Percentiles rank a stretch among this genome's conserved stretches.
Evolutionary conservation across 192 early-diverging fungal genomes (phyloP).

Genomic region (Gaertneriomyces sp.): DNA sequence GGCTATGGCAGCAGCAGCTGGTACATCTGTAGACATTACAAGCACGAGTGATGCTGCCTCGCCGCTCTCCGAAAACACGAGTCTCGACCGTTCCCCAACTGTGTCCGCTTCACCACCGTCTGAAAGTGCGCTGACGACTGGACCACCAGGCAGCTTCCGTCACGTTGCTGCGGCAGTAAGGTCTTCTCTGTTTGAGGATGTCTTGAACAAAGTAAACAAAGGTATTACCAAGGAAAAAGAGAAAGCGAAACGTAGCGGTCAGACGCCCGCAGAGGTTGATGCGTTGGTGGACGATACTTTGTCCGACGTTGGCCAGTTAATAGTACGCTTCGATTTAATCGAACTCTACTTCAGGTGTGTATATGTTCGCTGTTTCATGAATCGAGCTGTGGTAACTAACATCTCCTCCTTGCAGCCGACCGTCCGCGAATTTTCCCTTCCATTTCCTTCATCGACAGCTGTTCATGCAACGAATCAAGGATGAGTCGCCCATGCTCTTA

Average conservation of each 20-base stretch:
- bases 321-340: constrained; percentile 9
- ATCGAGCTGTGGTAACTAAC: background rate
- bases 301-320: background rate
- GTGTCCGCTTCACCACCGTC: background rate
- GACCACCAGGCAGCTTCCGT: background rate
- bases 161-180: background rate
- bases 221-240: background rate
- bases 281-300: background rate
- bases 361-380: background rate
- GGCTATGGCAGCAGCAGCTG: background rate
- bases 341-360: constrained; percentile 19
- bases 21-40: too few relatives aligned
- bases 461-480: constrained; percentile 12
- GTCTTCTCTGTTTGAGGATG: too few relatives aligned
- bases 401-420: background rate
- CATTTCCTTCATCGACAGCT: constrained; percentile 19
- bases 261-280: background rate
- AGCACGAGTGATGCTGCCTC: too few relatives aligned
- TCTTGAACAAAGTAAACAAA: background rate
- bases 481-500: constrained; percentile 28
- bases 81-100: background rate
- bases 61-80: background rate
- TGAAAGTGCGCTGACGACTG: background rate
- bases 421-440: constrained; percentile 8
- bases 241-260: background rate